Base-by-base conservation (phyloP, 2,329 filamentous ascomycete genomes). In the Penicillium polonicum region DNA sequence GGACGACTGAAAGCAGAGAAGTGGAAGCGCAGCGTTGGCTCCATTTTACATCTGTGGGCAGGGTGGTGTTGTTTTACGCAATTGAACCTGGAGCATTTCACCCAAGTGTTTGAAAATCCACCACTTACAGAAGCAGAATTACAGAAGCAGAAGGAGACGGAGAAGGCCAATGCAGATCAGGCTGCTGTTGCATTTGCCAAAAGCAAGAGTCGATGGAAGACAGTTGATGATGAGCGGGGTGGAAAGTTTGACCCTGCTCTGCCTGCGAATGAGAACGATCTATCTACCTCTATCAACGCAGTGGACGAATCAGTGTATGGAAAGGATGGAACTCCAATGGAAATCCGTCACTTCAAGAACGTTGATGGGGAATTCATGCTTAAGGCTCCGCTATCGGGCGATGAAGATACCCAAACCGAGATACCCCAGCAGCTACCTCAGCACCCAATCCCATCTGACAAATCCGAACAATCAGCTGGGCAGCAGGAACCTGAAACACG, bases 1-100 rank as follows among this genome's bases (percentile, higher is more conserved):
- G 92, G 92, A 10, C 85, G 90, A 1, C 78, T 96, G 60, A 87
- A 90, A 21, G 87, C 88, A 4, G 90, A 94, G 61, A 92, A 93
- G 74, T 94, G 90, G 89, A 90, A 89, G 73, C 84, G 90, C 49
- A 91, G 88, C 66, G 81, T 94, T 39, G 82, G 83, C 3, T 80
- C 86, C 6, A 80, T 94, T 2, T 77, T 94, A 9, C 82, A 83
- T 46, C 77, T 91, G 36, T 94, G 90, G 84, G 83, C 85, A 72
- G 79, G 79, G 12, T 84, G 82, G 80, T 83, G 79, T 65, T 82
- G 85, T 1, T 96, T 96, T 65, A 87, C 89, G 1, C 84, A 85
- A 31, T 86, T 88, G 55, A 87, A 85, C 48, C 89, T 93, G 63
- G 88, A 90, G 61, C 76, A 84, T 29, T 89, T 96, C 61, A 83